These are phyloP conservation scores for Xylaria acuta DNA, from an alignment of 495 filamentous ascomycete species.

Conservation along the genomic window DNA sequence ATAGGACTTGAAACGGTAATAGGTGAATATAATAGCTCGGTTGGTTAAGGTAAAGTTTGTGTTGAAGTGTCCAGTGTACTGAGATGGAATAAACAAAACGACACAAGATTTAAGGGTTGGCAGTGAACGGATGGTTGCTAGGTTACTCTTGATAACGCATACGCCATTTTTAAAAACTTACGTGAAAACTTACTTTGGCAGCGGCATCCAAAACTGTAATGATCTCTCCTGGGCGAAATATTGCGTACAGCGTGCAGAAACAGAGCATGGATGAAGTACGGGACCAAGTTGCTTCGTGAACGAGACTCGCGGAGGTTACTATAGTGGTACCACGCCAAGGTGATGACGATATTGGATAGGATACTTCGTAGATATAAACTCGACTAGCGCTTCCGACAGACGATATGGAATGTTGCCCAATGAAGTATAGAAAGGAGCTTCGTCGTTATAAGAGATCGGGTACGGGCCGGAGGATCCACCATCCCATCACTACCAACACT, in stretches of 20 bases:
- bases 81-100: background rate
- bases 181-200: slow-evolving; percentile 12
- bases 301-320: background rate
- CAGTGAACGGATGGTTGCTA: background rate
- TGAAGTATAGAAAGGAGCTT: slow-evolving; percentile 15
- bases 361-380: background rate
- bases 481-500: slow-evolving; percentile 25
- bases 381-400: slow-evolving; percentile 2
- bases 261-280: slow-evolving; percentile 10
- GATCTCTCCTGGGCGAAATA: background rate
- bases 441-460: slow-evolving; percentile 29
- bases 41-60: background rate
- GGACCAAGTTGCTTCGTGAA: slow-evolving; percentile 1
- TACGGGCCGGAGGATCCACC: slow-evolving; percentile 26
- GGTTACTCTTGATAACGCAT: background rate
- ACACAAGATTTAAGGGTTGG: background rate
- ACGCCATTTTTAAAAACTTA: slow-evolving; percentile 7
- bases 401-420: background rate
- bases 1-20: background rate
- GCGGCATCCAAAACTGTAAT: background rate
- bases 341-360: background rate
- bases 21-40: background rate
- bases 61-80: background rate
- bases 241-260: background rate
- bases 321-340: background rate